Base-by-base conservation (phyloP, 1,284 basidiomycete genomes). In the Fomitopsis betulina region DNA sequence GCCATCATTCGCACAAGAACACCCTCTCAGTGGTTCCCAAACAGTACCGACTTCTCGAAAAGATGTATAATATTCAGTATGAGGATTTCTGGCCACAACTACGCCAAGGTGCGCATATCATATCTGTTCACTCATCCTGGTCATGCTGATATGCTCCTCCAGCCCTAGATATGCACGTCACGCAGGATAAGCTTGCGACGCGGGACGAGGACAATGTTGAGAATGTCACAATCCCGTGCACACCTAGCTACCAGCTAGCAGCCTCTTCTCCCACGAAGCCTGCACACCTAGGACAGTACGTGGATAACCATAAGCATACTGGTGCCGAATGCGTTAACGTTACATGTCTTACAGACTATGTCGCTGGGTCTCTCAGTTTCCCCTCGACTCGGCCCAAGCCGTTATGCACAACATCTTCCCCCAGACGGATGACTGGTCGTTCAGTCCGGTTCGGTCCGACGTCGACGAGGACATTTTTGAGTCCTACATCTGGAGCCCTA, bases 361-460 rank as follows among this genome's bases (percentile, higher is more conserved):
- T 45, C 61, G 65, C 27, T 82, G 79, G 79, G 62, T 87, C 30
- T 75, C 79, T 42, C 75, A 75, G 56, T 73, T 82, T 49, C 83
- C 85, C 5, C 68, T 89, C 21, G 75, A 78, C 65, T 86, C 82
- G 10, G 75, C 76, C 3, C 79, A 82, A 60, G 78, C 81, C 23
- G 69, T 80, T 19, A 64, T 87, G 57, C 83, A 85, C 62, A 69
- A 82, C 15, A 58, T 79, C 19, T 77, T 76, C 58, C 76, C 78
- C 2, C 67, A 76, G 25, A 77, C 76, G 2, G 59, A 55, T 2
- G 53, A 58, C 57, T 71, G 19, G 78, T 70, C 64, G 40, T 80
- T 85, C 61, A 60, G 68, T 56, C 65, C 70, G 5, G 62, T 70
- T n/a, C 67, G 69, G 45, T 65, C 72, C 13, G 67, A 70, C 12